Evolutionary conservation across 768 basidiomycete species (phyloP), one percentile per base, ranked within the genome.

Genomic region (Suillus ampliporus): DNA sequence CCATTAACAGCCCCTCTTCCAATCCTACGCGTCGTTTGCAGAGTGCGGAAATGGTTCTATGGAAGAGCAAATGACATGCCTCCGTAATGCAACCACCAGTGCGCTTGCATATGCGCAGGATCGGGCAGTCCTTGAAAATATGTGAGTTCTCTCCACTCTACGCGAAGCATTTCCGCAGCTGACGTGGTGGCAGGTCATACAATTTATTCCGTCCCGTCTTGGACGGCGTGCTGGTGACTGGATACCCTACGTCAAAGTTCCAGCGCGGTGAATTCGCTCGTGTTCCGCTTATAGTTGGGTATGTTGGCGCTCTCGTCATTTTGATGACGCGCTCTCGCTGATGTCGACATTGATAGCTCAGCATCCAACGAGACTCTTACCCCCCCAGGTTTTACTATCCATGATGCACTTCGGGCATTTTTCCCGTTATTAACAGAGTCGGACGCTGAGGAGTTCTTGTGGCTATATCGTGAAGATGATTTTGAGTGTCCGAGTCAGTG

Each of bases 281-380:
- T 21, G 83, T 88, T 6, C 84, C 86, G 7, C 69, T 89, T 4
- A 83, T 91, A 35, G 82, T 86, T 38, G 87, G 87, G 88, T 87
- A 68, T 21, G 80, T 70, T 21, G 47, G 31, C 2, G 34, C 23
- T 58, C 61, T 40, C 44, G 50, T 28, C 51, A 34, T n/a, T 14
- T 40, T 19, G 46, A 21, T 59, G 43, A 28, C 46, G 50, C 23
- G 50, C 57, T 43, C 15, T 19, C 10, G 50, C 28, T 50, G 19
- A 50, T 11, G 9, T 11, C 17, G 11, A 17, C 11, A 11, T 28
- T 11, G 43, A 19, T 59, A 80, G 88, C 1, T 77, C 87, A 0
- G 86, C 86, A 2, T 83, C 86, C 5, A 87, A 90, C 56, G 87
- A 89, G 68, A 86, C 88, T 2, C 72, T 85, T 38, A 78, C 82